Conservation (phyloP, 345 rosid species). For the Cardamine resedifolia region DNA sequence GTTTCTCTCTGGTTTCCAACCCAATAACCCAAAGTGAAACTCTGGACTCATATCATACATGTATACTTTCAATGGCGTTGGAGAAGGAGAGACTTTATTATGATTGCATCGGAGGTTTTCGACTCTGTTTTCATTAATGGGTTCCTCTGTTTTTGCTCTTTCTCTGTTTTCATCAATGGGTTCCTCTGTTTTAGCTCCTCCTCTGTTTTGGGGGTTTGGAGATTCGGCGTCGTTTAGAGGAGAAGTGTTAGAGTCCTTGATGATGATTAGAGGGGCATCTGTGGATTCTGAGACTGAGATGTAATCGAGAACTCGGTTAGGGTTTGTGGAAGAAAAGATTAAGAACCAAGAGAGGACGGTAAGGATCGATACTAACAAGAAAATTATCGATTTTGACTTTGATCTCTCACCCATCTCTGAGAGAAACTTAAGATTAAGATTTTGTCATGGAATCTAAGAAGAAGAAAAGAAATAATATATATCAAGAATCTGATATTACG, state of each 20-base stretch:
- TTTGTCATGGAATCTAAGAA: background rate
- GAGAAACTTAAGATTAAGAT: constrained; percentile 6
- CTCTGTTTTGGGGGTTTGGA: constrained; percentile 35
- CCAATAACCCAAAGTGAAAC: constrained; percentile 82
- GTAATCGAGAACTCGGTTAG: constrained; percentile 41
- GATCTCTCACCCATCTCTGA: constrained; percentile 62
- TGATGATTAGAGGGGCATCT: constrained; percentile 33
- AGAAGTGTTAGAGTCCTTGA: constrained; percentile 23
- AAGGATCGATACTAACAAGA: constrained; percentile 51
- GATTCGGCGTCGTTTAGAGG: constrained; percentile 30
- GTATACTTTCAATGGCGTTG: constrained; percentile 58
- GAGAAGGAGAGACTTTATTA: constrained; percentile 13
- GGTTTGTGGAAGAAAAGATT: constrained; percentile 55
- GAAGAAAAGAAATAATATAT: constrained; percentile 19
- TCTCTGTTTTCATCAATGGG: constrained; percentile 24
- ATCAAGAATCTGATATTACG: constrained; percentile 10
- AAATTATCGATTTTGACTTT: constrained; percentile 48
- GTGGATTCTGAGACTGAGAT: constrained; percentile 39
- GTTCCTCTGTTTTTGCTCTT: constrained; percentile 2
- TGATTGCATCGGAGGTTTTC: background rate
- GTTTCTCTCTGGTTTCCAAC: constrained; percentile 58
- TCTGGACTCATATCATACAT: constrained; percentile 90
- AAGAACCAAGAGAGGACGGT: constrained; percentile 72
- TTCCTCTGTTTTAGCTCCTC: constrained; percentile 10
- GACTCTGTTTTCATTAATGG: constrained; percentile 22